Evolutionary conservation across 495 filamentous ascomycete species (phyloP).

Genomic region (Entonaema liquescens): DNA sequence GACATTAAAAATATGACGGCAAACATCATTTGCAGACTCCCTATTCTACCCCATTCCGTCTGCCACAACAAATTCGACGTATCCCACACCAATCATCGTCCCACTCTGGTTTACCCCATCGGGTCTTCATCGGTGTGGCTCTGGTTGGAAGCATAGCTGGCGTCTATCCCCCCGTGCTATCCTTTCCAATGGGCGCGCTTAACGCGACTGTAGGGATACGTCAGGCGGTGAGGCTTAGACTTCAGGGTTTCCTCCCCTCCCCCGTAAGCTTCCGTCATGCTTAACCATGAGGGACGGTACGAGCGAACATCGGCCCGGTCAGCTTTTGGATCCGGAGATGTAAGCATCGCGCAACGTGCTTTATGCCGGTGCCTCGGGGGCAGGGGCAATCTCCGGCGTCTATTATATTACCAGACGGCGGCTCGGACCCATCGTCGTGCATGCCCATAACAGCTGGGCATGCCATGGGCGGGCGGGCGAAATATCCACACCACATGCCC

Average conservation of each 20-base stretch:
- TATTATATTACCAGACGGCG: not conserved
- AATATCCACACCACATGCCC: conserved; percentile 5
- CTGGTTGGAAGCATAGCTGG: conserved; percentile 3
- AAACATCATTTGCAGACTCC: conserved; percentile 7
- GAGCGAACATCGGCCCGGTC: conserved; percentile 4
- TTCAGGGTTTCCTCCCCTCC: too few species aligned
- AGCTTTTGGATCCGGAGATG: conserved; percentile 3
- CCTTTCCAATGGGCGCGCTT: conserved; percentile 10
- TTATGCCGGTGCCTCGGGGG: conserved; percentile 9
- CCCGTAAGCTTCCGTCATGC: conserved; percentile 12
- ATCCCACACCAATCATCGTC: conserved; percentile 15
- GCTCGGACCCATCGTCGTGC: conserved; percentile 3
- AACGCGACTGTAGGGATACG: conserved; percentile 17
- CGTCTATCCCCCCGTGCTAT: not conserved
- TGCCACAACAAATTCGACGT: conserved; percentile 12
- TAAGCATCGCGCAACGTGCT: not conserved
- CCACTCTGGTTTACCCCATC: not conserved
- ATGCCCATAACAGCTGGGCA: conserved; percentile 19
- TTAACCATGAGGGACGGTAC: not conserved
- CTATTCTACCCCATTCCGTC: not conserved
- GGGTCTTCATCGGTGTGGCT: conserved; percentile 39
- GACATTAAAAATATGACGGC: conserved; percentile 3
- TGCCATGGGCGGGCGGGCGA: not conserved
- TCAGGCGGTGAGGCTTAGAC: conserved; percentile 39
- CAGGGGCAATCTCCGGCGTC: not conserved